These are phyloP conservation scores for Clavariopsis aquatica DNA, from an alignment of 495 filamentous ascomycete species.

Conservation along the genomic window DNA sequence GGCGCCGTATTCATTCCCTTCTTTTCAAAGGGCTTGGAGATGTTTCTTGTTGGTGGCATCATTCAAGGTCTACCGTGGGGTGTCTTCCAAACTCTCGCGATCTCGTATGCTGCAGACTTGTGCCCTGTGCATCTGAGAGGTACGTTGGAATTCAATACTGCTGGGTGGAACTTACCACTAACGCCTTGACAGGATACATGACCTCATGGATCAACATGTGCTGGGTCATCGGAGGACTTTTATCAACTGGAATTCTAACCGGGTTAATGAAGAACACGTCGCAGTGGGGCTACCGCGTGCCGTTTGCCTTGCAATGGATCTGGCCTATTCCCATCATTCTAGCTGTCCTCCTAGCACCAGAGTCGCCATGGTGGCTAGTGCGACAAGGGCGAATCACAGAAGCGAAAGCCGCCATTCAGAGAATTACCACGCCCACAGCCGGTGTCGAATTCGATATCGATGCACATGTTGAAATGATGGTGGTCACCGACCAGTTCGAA, in stretches of 20 bases:
- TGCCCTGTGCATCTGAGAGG: too few species aligned
- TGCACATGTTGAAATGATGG: slow-evolving; percentile 16
- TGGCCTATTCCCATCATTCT: slow-evolving; percentile 29
- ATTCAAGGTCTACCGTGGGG: slow-evolving; percentile 33
- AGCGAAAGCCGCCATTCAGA: slow-evolving; percentile 23
- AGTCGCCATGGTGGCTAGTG: slow-evolving; percentile 37
- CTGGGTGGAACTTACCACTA: too few species aligned
- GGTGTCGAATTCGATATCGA: slow-evolving; percentile 1
- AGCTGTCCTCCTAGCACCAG: slow-evolving; percentile 33
- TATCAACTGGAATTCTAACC: slow-evolving; percentile 12
- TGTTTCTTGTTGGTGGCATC: slow-evolving; percentile 15
- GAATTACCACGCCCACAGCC: slow-evolving; percentile 19
- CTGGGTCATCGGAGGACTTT: slow-evolving; percentile 26
- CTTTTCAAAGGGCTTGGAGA: slow-evolving; percentile 31
- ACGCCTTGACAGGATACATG: slow-evolving; percentile 14
- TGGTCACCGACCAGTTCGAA: slow-evolving; percentile 11
- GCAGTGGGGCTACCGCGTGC: slow-evolving; percentile 30
- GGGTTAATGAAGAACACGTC: slow-evolving; percentile 16
- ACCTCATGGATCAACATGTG: slow-evolving; percentile 21
- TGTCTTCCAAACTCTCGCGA: slow-evolving; percentile 25
- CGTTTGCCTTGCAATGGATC: slow-evolving; percentile 36
- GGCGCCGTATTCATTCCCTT: slow-evolving; percentile 32
- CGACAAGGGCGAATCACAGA: slow-evolving; percentile 23
- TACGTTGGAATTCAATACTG: too few species aligned
- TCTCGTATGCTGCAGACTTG: slow-evolving; percentile 30